Evolutionary conservation across 805 yeast genomes (phyloP).

Genomic region (Yarrowia bubula): DNA sequence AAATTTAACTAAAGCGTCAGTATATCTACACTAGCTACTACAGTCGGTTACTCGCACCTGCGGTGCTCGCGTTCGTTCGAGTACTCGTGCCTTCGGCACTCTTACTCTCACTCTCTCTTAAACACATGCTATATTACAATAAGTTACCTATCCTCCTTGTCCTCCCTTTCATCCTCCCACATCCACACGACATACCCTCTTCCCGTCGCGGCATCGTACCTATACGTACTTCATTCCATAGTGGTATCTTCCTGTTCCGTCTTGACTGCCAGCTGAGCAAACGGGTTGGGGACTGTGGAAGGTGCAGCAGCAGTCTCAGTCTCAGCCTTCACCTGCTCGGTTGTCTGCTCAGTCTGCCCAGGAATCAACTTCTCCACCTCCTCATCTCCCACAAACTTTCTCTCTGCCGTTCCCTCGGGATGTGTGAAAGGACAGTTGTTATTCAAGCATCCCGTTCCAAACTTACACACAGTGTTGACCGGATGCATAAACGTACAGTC

Average conservation of each 20-base stretch:
- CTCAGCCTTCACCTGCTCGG: background rate
- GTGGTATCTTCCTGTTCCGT: background rate
- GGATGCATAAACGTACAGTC: constrained; percentile 81
- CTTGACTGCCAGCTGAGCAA: too few relatives aligned
- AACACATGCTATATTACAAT: background rate
- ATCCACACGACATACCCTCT: too few relatives aligned
- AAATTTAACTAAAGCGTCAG: too few relatives aligned
- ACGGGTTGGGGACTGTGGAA: background rate
- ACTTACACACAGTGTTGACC: constrained; percentile 64
- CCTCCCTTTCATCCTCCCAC: too few relatives aligned
- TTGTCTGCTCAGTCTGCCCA: background rate
- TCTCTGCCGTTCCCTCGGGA: constrained; percentile 52
- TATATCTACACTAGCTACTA: too few relatives aligned
- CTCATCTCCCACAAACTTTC: constrained; percentile 4
- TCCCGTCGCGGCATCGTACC: too few relatives aligned
- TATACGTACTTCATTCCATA: background rate
- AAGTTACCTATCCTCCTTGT: background rate
- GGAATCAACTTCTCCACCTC: constrained; percentile 10
- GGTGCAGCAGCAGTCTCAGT: background rate
- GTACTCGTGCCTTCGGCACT: too few relatives aligned
- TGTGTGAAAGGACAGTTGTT: constrained; percentile 70
- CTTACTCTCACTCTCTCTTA: too few relatives aligned
- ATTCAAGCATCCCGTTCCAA: constrained; percentile 72
- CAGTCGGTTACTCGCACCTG: too few relatives aligned
- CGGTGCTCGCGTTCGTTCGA: too few relatives aligned